phyloP scores from a whole-genome alignment of 2,329 filamentous ascomycete genomes.

The Pseudogymnoascus sp. region DNA sequence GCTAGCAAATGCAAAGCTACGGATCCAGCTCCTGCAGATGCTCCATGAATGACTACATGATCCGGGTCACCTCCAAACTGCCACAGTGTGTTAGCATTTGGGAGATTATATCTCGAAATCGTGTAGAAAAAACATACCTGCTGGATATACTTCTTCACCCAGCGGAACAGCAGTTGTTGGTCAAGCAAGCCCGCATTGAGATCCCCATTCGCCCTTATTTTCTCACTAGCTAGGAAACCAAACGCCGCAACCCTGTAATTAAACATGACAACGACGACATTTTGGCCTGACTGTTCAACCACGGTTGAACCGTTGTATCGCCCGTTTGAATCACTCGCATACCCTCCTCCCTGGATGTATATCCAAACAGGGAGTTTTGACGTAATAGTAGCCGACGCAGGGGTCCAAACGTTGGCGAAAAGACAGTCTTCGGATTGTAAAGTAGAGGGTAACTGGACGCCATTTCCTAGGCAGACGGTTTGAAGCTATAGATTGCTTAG shows the following conservation, averaged over 20 bases:
- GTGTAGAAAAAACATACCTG: constrained; percentile 29
- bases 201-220: constrained; percentile 48
- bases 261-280: constrained; percentile 54
- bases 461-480: constrained; percentile 40
- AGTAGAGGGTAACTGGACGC: constrained; percentile 24
- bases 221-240: constrained; percentile 56
- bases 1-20: constrained; percentile 35
- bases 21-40: constrained; percentile 42
- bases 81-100: constrained; percentile 8
- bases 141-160: constrained; percentile 55
- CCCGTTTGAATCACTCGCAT: constrained; percentile 42
- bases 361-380: constrained; percentile 49
- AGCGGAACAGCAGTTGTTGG: constrained; percentile 54
- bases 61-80: constrained; percentile 40
- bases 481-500: constrained; percentile 34
- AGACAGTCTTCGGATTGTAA: constrained; percentile 39
- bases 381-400: constrained; percentile 33
- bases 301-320: constrained; percentile 47
- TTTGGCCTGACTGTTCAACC: constrained; percentile 38
- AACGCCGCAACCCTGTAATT: constrained; percentile 58
- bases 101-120: not conserved
- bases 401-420: constrained; percentile 41
- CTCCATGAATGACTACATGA: constrained; percentile 43
- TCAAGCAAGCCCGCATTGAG: constrained; percentile 61
- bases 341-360: constrained; percentile 47